A percentile compares a stretch with the other conserved stretches of the same genome.
Conservation (phyloP, 2,329 filamentous ascomycete species). For the Rhynchosporium secalis region DNA sequence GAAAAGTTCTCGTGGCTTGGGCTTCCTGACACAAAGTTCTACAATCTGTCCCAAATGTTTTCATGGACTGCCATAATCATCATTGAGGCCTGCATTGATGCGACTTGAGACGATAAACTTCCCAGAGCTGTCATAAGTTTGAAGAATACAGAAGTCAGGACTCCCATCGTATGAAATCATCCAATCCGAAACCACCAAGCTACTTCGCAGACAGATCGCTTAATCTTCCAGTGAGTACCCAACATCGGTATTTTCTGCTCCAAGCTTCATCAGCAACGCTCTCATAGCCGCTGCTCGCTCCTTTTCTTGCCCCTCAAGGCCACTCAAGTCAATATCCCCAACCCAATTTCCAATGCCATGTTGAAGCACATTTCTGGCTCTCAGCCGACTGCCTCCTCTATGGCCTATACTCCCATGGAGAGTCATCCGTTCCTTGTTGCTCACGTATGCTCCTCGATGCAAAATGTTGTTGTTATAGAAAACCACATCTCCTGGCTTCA, state of each 20-base stretch:
- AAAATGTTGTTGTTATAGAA: conserved; percentile 93
- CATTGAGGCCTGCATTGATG: too few relatives aligned
- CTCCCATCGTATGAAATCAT: background rate
- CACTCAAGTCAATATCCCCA: conserved; percentile 55
- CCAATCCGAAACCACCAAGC: background rate
- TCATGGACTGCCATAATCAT: too few relatives aligned
- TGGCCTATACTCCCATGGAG: conserved; percentile 72
- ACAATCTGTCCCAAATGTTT: too few relatives aligned
- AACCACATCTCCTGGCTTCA: conserved; percentile 74
- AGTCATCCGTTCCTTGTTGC: conserved; percentile 62
- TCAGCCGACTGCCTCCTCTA: conserved; percentile 51
- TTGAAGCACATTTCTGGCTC: conserved; percentile 73
- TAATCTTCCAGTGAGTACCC: conserved; percentile 62
- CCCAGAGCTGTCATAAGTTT: too few relatives aligned
- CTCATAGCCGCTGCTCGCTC: conserved; percentile 64
- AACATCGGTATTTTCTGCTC: conserved; percentile 58
- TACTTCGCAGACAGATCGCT: background rate
- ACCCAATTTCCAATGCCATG: conserved; percentile 72
- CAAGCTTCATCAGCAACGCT: conserved; percentile 60
- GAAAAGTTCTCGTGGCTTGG: too few relatives aligned
- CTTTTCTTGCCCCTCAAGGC: conserved; percentile 43
- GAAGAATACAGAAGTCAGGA: too few relatives aligned
- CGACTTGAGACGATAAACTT: too few relatives aligned
- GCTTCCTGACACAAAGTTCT: too few relatives aligned
- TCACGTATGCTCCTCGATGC: conserved; percentile 67